Evolutionary conservation across 202 grass and related monocot genomes (phyloP), one percentile per base, ranked within the genome.

Genomic region (Panicum virgatum): DNA sequence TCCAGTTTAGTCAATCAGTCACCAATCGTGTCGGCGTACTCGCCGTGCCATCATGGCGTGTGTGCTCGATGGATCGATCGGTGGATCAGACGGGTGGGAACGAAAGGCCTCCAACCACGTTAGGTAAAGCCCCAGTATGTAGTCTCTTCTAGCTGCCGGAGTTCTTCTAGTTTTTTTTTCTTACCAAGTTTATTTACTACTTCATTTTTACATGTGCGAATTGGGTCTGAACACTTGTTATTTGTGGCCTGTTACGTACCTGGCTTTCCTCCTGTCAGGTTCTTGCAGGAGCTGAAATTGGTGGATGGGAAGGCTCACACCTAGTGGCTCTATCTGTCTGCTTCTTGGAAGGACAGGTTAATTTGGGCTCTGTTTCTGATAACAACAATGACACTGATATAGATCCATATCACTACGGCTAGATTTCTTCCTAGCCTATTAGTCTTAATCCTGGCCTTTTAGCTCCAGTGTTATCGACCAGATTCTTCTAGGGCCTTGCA

Each of bases 61-160:
- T 4, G 14, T 27, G 22, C 19, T 32, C 9, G 25, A 36, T n/a
- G 2, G 47, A 37, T 38, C 10, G 44, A 47, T 15, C 12, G 43
- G 10, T 45, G 10, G 43, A 13, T 81, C 77, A 38, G 70, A 42
- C 38, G 70, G 76, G 18, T 37, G 11, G 71, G 80, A 32, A 18
- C 38, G 76, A 86, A 65, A 78, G 73, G 47, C 73, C 77, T 50
- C 43, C 83, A 39, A 73, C 50, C 57, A 32, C 9, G 50, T 79
- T 82, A 11, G 78, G 83, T 82, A 62, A 2, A 73, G 72, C 30
- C 47, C 63, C 46, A 18, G 20, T 8, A n/a, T n/a, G n/a, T n/a
- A 13, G 5, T 13, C 13, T 23, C 9, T 81, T 11, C 3, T 13
- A 22, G 0, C 6, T 10, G 12, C 53, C 7, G 27, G 5, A 3